Evolutionary conservation across 768 basidiomycete genomes (phyloP).

Genomic region (Russula sp.): DNA sequence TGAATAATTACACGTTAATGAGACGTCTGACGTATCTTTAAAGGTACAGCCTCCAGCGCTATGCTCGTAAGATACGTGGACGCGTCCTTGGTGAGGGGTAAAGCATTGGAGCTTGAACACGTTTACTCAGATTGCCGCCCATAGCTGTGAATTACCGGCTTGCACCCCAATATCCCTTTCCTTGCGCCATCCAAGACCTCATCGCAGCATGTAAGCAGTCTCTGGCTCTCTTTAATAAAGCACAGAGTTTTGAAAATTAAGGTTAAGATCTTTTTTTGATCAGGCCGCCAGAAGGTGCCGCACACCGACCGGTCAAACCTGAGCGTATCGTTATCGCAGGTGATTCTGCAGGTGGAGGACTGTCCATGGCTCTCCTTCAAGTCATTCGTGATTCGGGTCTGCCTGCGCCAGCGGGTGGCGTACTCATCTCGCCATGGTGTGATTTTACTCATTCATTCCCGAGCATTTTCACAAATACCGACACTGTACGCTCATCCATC

Average conservation of each 20-base stretch:
- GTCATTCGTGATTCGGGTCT: slow-evolving; percentile 78
- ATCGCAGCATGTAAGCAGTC: slow-evolving; percentile 69
- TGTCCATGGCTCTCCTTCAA: slow-evolving; percentile 77
- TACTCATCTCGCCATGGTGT: slow-evolving; percentile 90
- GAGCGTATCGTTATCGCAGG: slow-evolving; percentile 79
- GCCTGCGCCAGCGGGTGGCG: slow-evolving; percentile 78
- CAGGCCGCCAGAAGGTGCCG: slow-evolving; percentile 69
- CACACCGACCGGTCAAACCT: slow-evolving; percentile 75
- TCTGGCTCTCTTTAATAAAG: neutral
- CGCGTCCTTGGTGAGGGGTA: slow-evolving; percentile 64
- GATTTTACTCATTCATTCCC: slow-evolving; percentile 95
- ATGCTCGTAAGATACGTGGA: slow-evolving; percentile 89
- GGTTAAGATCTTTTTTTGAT: slow-evolving; percentile 80
- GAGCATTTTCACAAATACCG: slow-evolving; percentile 76
- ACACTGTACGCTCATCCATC: slow-evolving; percentile 48
- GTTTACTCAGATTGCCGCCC: slow-evolving; percentile 5
- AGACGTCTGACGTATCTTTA: neutral
- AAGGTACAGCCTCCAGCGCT: slow-evolving; percentile 71
- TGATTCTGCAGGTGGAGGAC: slow-evolving; percentile 89
- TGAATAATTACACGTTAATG: neutral
- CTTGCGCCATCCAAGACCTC: slow-evolving; percentile 83
- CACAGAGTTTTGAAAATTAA: neutral
- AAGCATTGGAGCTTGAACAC: neutral
- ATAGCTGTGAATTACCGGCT: slow-evolving; percentile 74
- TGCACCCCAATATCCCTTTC: slow-evolving; percentile 97